Base-by-base conservation (phyloP, 805 yeast genomes). In the Starmerella geochares region DNA sequence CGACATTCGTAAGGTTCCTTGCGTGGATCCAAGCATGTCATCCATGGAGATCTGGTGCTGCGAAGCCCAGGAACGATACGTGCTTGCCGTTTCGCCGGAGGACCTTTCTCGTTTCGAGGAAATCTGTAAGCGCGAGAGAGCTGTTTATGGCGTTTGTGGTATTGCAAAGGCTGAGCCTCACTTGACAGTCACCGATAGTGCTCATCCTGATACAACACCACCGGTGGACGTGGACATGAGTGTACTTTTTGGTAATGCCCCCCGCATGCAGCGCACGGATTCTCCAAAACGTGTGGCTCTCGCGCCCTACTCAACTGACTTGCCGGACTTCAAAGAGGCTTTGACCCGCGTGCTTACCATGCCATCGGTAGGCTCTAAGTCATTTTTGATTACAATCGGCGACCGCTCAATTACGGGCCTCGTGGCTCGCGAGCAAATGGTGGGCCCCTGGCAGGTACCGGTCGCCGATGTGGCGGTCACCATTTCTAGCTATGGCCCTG, bases 1-100 rank as follows among this genome's bases (percentile, higher is more conserved):
- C 56, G 96, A 92, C 67, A 75, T 92, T 57, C 80, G 99, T 69
- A 83, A 88, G 49, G 82, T 92, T 50, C 77, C 94, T 50, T 81
- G 87, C 32, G 76, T 87, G 57, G 99, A 92, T 67, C 94, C 95
- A 44, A 94, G 96, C 51, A 86, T 92, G 96, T 90, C 97, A 4
- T 97, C 99, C 49, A 86, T 92, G 95, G 98, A 92, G 72, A 86
- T 92, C 56, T 92, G 99, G 99, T 92, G 99, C 77, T 90, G 94
- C 62, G 98, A 92, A 70, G 92, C 97, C 2, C 99, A 92, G 71
- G 99, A 92, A 69, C 81, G 99, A 67, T 92, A 88, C 61, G 99
- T 92, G 21, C 69, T 92, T 60, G 97, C 95, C 57, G 94, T 92
- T 54, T 76, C 86, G 14, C 85, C 85, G 48, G 80, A 78, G 54